Conservation (phyloP, 2,329 filamentous ascomycete genomes). For the Aureobasidium melanogenum region DNA sequence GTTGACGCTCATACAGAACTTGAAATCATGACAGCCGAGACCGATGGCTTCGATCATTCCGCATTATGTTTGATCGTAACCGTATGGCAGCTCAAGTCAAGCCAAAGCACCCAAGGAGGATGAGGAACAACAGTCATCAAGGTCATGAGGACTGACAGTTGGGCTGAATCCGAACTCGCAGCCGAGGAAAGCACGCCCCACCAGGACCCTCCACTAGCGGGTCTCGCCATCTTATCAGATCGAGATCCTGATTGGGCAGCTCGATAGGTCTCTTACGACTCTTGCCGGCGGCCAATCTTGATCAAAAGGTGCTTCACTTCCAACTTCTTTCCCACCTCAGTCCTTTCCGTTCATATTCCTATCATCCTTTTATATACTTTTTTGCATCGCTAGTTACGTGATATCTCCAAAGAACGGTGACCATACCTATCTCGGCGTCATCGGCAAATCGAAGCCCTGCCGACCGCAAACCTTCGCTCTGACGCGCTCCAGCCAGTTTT, state of each 20-base stretch:
- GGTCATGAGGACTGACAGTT: neutral
- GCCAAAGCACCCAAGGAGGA: neutral
- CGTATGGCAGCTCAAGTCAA: neutral
- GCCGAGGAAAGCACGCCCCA: neutral
- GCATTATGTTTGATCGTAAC: neutral
- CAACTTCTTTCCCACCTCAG: neutral
- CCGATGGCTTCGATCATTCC: too few species aligned
- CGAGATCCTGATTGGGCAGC: neutral
- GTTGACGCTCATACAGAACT: too few species aligned
- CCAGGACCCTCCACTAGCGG: neutral
- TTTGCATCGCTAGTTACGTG: neutral
- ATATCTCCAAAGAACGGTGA: neutral
- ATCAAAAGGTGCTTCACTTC: neutral
- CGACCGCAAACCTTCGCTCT: neutral
- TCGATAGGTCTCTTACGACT: neutral
- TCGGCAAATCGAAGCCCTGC: neutral
- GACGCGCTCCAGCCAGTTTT: constrained; percentile 4
- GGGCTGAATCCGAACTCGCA: neutral
- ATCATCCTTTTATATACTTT: neutral
- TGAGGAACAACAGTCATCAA: neutral
- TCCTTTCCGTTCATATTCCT: neutral
- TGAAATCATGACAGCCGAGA: neutral
- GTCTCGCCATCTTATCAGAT: neutral
- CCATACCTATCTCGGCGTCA: constrained; percentile 2
- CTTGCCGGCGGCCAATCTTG: neutral